Evolutionary conservation across 2,329 filamentous ascomycete species (phyloP), one percentile per base, ranked within the genome.

Genomic region (Fusarium sp.): DNA sequence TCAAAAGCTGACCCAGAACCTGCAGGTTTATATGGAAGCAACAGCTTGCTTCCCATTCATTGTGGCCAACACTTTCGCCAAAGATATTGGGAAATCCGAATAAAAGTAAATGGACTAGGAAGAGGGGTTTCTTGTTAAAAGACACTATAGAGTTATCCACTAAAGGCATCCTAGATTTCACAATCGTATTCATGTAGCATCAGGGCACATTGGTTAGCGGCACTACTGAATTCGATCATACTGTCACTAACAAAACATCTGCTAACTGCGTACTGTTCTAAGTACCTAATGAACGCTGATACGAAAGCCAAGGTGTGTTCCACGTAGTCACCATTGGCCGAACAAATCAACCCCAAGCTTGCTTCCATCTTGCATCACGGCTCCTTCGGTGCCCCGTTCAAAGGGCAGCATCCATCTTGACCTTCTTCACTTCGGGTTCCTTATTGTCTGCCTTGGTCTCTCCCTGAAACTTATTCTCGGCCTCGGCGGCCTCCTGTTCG

Each of bases 1-100:
- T 23, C 9, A 51, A 43, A 15, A 41, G 23, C 57, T 71, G n/a
- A 63, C 56, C 5, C 27, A 15, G 31, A 10, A 15, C 31, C 16
- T 51, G 27, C 63, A 89, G 88, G 88, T 91, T 1, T 91, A 91
- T 71, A 82, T 88, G 43, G 89, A 91, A 72, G 89, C 89, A 3
- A 91, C 89, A 0, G 85, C 88, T 1, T 90, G 88, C 70, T 91
- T 91, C 70, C 89, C 89, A 0, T 85, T 91, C 28, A 91, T 91
- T 64, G 89, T 91, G 27, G 89, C 89, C 39, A 89, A 89, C 66
- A 91, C 89, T 0, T 91, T 91, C 79, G 89, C 89, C 13, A 90
- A 89, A 64, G 86, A 86, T 46, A 73, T 76, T 39, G 72, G 67
- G 59, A 65, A 68, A 53, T 44, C 50, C 11, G 44, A 47, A 30